These are phyloP conservation scores for Termitomyces sp. DNA, from an alignment of 768 basidiomycete genomes.

Conservation along the genomic window DNA sequence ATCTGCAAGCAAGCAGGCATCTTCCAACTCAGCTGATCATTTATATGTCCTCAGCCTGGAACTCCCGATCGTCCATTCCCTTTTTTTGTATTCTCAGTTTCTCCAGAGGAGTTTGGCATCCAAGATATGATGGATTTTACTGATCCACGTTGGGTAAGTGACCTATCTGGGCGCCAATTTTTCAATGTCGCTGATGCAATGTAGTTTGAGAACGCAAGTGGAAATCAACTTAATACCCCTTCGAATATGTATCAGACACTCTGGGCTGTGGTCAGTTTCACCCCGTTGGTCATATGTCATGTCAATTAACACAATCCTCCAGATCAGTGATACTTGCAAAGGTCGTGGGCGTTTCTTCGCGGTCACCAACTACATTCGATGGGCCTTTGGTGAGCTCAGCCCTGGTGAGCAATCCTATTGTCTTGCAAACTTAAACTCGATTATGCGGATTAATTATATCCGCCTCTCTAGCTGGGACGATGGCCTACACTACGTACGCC, in stretches of 20 bases:
- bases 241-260: constrained; percentile 13
- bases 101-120: constrained; percentile 18
- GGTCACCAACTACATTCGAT: constrained; percentile 18
- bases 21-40: not conserved
- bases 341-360: constrained; percentile 18
- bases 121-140: constrained; percentile 16
- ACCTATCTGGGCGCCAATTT: not conserved
- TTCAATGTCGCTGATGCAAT: not conserved
- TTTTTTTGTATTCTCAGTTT: constrained; percentile 17
- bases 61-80: constrained; percentile 9
- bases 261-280: constrained; percentile 20
- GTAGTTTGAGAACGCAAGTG: constrained; percentile 10
- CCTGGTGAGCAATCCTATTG: constrained; percentile 5
- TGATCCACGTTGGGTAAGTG: constrained; percentile 10
- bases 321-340: constrained; percentile 18
- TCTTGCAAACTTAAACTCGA: not conserved
- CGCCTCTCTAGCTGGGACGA: constrained; percentile 4
- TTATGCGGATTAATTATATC: too few species aligned
- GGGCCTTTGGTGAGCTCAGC: constrained; percentile 20
- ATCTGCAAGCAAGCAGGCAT: not conserved
- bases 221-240: constrained; percentile 12
- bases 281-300: not conserved
- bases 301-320: not conserved
- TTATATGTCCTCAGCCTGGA: constrained; percentile 6
- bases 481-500: constrained; percentile 10